phyloP scores from a whole-genome alignment of 2,329 filamentous ascomycete species.

The Exophiala alcalophila region DNA sequence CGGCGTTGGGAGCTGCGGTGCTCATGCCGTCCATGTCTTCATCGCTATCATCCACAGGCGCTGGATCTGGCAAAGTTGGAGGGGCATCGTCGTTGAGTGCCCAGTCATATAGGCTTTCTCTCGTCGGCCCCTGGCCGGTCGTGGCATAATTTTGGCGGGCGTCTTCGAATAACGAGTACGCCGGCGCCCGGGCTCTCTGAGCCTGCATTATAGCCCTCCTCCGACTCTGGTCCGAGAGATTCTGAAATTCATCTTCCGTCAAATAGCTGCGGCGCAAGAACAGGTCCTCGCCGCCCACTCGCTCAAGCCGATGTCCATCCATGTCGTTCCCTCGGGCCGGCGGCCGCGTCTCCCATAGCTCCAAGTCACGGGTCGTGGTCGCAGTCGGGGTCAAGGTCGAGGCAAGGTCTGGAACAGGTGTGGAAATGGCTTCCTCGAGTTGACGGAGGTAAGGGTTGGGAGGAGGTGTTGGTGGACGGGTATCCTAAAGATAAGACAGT shows the following conservation, averaged over 20 bases:
- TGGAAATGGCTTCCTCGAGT: conserved; percentile 44
- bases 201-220: conserved; percentile 9
- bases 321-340: conserved; percentile 1
- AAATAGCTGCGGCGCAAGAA: conserved; percentile 2
- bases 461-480: conserved; percentile 29
- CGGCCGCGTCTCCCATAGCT: conserved; percentile 4
- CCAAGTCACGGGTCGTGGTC: neutral
- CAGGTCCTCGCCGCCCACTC: neutral
- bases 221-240: conserved; percentile 5
- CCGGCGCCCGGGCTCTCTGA: conserved; percentile 6
- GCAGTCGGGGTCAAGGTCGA: conserved; percentile 41
- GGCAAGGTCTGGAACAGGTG: conserved; percentile 51
- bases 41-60: conserved; percentile 19
- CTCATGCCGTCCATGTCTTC: conserved; percentile 17
- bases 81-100: neutral
- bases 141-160: conserved; percentile 9
- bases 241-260: conserved; percentile 8
- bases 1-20: conserved; percentile 7
- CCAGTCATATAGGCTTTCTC: conserved; percentile 21
- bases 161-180: neutral
- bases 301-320: neutral
- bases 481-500: conserved; percentile 29
- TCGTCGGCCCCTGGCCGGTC: conserved; percentile 1
- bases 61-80: neutral
- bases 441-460: conserved; percentile 46